Evolutionary conservation across 2,329 filamentous ascomycete genomes (phyloP).

Genomic region (Verticillium alfalfae): DNA sequence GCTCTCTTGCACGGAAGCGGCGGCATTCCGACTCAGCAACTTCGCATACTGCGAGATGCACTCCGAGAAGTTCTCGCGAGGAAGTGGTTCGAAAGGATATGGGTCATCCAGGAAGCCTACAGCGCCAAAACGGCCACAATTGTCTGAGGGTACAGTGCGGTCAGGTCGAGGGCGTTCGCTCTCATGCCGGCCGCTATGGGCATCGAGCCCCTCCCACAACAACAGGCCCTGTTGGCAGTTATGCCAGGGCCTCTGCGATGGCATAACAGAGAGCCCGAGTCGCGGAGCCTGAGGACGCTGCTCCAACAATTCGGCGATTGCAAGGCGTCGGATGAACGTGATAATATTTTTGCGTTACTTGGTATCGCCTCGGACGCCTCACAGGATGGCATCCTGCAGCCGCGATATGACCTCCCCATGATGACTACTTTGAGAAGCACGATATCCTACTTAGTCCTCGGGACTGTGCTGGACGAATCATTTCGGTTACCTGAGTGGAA

Average conservation of each 20-base stretch:
- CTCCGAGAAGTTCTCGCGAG: background rate
- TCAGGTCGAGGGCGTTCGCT: background rate
- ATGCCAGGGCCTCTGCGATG: background rate
- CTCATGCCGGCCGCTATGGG: background rate
- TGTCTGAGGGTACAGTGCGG: background rate
- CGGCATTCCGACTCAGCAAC: background rate
- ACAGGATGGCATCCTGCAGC: background rate
- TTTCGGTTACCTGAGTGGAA: background rate
- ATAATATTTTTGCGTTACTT: conserved; percentile 1
- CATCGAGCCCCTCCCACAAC: background rate
- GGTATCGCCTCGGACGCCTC: conserved; percentile 1
- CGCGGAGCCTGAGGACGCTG: background rate
- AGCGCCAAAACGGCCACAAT: background rate
- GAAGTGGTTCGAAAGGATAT: background rate
- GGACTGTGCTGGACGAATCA: background rate
- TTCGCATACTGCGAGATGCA: background rate
- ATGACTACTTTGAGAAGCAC: background rate
- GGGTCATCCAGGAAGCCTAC: conserved; percentile 5
- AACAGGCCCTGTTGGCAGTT: background rate
- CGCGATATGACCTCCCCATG: background rate
- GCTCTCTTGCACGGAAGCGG: background rate
- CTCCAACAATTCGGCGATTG: background rate
- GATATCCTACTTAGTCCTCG: background rate
- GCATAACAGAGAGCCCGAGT: background rate
- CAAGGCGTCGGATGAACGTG: background rate